Base-by-base conservation (phyloP, 108 stramenopile genomes). In the Bacterosira constricta region DNA sequence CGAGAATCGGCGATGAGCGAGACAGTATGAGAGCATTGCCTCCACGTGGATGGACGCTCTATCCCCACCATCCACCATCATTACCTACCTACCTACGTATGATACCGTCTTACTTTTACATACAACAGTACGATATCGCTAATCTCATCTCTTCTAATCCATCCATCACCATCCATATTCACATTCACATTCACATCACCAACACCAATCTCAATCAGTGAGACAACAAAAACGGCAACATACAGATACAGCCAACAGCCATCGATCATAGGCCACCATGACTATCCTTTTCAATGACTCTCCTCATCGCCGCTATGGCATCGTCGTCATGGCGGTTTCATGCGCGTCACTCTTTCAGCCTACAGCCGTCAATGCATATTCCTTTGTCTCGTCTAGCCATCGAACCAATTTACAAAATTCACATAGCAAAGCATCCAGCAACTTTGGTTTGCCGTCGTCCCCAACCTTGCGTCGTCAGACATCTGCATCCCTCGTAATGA, bases 321-420 rank as follows among this genome's bases (percentile, higher is more conserved):
- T 18, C 29, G 62, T 46, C 62, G 31, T 63, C 8, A 17, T 63
- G 12, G 29, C 18, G 31, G 18, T 39, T 0, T 31, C 42, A 39
- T 29, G 37, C 42, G 23, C 62, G 13, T 63, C 27, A 1, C 2
- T 63, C 45, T 12, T 63, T 29, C 54, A 59, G 30, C 56, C 34
- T 21, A 25, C 67, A 10, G 27, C 13, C 23, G 32, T 44, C 18
- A 49, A 42, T 50, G 57, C 69, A 57, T 69, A 69, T 59, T 69
- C 69, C 29, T 69, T 69, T 25, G 57, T 59, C 34, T 23, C 44
- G 11, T 59, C 69, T 46, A 42, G 47, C 20, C 56, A 59, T 44
- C 44, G 31, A 4, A 11, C 30, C 31, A 27, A 52, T 23, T 66
- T 66, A 32, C 25, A 20, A 18, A 30, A 44, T n/a, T n/a, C n/a